Evolutionary conservation across 108 stramenopile genomes (phyloP), one percentile per base, ranked within the genome.

Genomic region (Pseudonitzschia delicatissima): DNA sequence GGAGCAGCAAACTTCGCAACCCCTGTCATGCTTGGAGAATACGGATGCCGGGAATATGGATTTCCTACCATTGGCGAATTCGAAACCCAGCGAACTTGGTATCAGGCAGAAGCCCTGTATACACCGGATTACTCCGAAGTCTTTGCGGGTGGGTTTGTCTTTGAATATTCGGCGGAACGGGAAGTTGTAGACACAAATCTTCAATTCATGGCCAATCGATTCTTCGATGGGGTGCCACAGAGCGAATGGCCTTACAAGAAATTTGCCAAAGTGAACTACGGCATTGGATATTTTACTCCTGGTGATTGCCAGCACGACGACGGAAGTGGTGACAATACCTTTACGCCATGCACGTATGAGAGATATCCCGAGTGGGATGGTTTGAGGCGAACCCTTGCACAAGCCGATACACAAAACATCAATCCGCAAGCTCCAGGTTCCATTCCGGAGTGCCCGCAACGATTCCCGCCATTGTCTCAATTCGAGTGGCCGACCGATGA

Each of bases 111-210:
- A 21, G 51, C 57, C 5, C 35, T 73, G 62, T 78, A 63, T 47
- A 8, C 50, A 2, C 34, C 63, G 34, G 51, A 35, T 2, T 74
- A 71, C 15, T 20, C 21, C 17, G 51, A 76, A n/a, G 26, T 53
- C 1, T 82, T 78, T 62, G 69, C 74, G 2, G 81, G 81, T 9
- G 77, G 74, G 12, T 74, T 82, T 44, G 81, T 48, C 13, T 82
- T 76, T 69, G 74, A 76, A 35, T 82, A 72, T 52, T 78, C 77
- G 9, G 75, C 67, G 11, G 81, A 82, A 62, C 48, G 64, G 25
- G 29, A 23, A 20, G 28, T 45, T 8, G 64, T 60, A 17, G 51
- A 63, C 39, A 21, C 8, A 32, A 47, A 52, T 20, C 26, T 33
- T 15, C 13, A 23, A 25, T 48, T 62, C 48, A 15, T 25, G 21